Conservation (phyloP, 495 filamentous ascomycete species). For the Penicillium longicatenatum region DNA sequence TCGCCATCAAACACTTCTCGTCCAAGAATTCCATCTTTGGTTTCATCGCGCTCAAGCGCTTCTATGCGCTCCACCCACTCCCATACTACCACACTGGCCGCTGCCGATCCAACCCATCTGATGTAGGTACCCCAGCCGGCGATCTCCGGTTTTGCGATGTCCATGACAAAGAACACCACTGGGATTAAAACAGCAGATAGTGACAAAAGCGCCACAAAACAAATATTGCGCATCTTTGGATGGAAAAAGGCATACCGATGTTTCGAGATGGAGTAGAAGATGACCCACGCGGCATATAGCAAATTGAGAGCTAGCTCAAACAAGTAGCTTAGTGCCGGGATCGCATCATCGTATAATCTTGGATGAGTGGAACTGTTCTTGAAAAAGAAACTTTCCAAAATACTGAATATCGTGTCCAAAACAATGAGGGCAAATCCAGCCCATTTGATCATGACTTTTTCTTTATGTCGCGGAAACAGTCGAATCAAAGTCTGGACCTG, state of each 20-base stretch:
- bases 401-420: slow-evolving; percentile 84
- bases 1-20: slow-evolving; percentile 96
- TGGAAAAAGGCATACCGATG: slow-evolving; percentile 94
- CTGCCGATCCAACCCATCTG: slow-evolving; percentile 94
- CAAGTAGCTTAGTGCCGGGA: slow-evolving; percentile 90
- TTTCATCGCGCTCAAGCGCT: slow-evolving; percentile 90
- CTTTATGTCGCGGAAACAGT: slow-evolving; percentile 92
- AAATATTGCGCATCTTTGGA: slow-evolving; percentile 88
- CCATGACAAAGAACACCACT: slow-evolving; percentile 92
- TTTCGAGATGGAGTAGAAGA: slow-evolving; percentile 93
- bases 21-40: slow-evolving; percentile 92
- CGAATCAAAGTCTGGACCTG: slow-evolving; percentile 96
- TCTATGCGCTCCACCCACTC: slow-evolving; percentile 99
- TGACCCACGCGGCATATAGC: slow-evolving; percentile 92
- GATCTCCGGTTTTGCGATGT: slow-evolving; percentile 83
- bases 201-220: slow-evolving; percentile 78
- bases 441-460: slow-evolving; percentile 99
- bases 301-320: slow-evolving; percentile 88
- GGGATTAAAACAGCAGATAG: slow-evolving; percentile 81
- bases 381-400: slow-evolving; percentile 81
- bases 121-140: slow-evolving; percentile 98
- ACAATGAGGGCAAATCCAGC: slow-evolving; percentile 90
- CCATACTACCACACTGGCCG: slow-evolving; percentile 97
- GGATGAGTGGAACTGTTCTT: slow-evolving; percentile 61
- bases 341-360: slow-evolving; percentile 77